Evolutionary conservation across 306 rosid species (phyloP), one percentile per base, ranked within the genome.

Genomic region (Begonia loranthoides): DNA sequence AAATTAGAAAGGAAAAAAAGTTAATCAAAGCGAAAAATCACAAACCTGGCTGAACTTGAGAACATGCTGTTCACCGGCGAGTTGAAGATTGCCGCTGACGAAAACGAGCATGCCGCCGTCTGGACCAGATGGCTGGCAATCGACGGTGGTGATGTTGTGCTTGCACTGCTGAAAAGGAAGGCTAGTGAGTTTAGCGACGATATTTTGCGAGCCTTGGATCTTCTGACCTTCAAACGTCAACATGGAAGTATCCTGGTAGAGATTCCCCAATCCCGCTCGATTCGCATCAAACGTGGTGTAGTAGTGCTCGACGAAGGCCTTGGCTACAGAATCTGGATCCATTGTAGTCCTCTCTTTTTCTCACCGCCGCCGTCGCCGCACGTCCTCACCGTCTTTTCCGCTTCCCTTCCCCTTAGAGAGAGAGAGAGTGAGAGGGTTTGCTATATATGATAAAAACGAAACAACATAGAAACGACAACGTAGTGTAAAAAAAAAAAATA

Each of bases 141-240:
- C 95, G 13, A 87, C 88, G 74, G 83, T 77, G 67, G 79, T 63
- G 81, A 82, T 82, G 73, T 55, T 51, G 62, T 87, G 96, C 61
- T 73, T 75, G 71, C 94, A 87, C 80, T 87, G 94, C 58, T 83
- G 82, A 60, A 87, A 87, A 4, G 96, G 96, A 24, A 87, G 87
- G 44, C 70, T 55, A 12, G 82, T 66, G 66, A 87, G 94, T 58
- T 87, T 87, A 8, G 83, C 72, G 6, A 80, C 82, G 50, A 87
- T 87, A 72, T 66, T 73, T 34, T 60, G 80, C 0, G 87, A 16
- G 3, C 96, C 89, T 24, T 67, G 90, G 64, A 80, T 75, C 82
- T 87, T 80, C 80, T 83, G 80, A 21, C 94, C 96, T 24, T 87
- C 96, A 66, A 87, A 87, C 11, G 90, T 65, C 39, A 87, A 71